A percentile compares a stretch with the other conserved stretches of the same genome.
Evolutionary conservation across 257 asterid genomes (phyloP).

Genomic region (Lycium ferocissimum): DNA sequence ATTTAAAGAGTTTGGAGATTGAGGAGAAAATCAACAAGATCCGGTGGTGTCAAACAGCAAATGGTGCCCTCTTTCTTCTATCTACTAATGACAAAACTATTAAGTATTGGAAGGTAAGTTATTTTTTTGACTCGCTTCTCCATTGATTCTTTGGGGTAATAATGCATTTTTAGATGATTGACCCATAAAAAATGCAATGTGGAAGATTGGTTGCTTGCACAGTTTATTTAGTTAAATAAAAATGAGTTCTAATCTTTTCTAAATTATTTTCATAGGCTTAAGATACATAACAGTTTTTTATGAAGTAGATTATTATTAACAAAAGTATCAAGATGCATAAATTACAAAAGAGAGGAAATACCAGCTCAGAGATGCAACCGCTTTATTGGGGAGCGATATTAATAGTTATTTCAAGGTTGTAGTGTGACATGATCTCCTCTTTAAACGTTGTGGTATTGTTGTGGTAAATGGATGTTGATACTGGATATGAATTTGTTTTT

Average conservation of each 20-base stretch:
- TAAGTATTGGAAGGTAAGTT: conserved; percentile 92
- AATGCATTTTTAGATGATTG: neutral
- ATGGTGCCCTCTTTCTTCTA: conserved; percentile 94
- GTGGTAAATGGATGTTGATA: conserved; percentile 12
- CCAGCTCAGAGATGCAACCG: too few relatives aligned
- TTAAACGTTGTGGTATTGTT: neutral
- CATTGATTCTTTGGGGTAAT: neutral
- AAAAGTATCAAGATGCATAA: too few relatives aligned
- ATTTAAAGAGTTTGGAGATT: conserved; percentile 98
- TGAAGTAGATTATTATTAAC: too few relatives aligned
- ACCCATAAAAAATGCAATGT: too few relatives aligned
- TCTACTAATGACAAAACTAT: conserved; percentile 99
- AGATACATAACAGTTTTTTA: neutral
- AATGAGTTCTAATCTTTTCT: conserved; percentile 16
- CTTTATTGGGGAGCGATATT: neutral
- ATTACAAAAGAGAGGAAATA: too few relatives aligned
- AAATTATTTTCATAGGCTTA: neutral
- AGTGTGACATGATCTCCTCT: conserved; percentile 17
- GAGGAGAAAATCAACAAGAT: conserved; percentile 99
- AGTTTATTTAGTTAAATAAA: neutral
- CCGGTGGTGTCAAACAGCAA: conserved; percentile 95
- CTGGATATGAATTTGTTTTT: conserved; percentile 5
- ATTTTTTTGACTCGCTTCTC: neutral
- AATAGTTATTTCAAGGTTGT: conserved; percentile 1
- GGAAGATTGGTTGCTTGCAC: neutral